These are phyloP conservation scores for Ampelomyces quisqualis DNA, from an alignment of 2,329 filamentous ascomycete species.

Conservation along the genomic window DNA sequence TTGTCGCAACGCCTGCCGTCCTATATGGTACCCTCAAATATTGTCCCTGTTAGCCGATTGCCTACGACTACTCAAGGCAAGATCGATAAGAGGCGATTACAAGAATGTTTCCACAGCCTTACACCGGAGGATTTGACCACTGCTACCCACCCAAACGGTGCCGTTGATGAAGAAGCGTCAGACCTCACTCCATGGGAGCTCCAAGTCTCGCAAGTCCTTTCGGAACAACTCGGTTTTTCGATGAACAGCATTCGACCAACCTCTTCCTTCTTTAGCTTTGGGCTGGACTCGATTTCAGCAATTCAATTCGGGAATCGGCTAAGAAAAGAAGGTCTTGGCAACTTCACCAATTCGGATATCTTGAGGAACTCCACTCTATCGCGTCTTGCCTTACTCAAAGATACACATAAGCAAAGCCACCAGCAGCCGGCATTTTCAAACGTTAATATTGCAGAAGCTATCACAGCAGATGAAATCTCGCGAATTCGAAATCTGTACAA, in stretches of 20 bases:
- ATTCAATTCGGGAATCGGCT: constrained; percentile 67
- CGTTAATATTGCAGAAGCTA: constrained; percentile 9
- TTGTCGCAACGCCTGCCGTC: constrained; percentile 61
- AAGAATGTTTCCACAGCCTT: constrained; percentile 52
- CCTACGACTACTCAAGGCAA: constrained; percentile 77
- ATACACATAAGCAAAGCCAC: neutral
- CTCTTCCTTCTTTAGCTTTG: constrained; percentile 74
- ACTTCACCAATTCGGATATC: constrained; percentile 67
- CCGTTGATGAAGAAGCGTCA: constrained; percentile 36
- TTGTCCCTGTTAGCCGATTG: constrained; percentile 68
- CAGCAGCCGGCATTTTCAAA: neutral
- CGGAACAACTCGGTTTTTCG: constrained; percentile 52
- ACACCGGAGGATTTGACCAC: constrained; percentile 49
- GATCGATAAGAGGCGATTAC: constrained; percentile 62
- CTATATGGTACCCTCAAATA: constrained; percentile 77
- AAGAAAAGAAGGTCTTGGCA: constrained; percentile 47
- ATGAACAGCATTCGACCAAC: constrained; percentile 57
- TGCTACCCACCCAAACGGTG: constrained; percentile 32
- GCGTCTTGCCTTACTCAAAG: constrained; percentile 51
- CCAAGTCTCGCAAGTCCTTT: constrained; percentile 57
- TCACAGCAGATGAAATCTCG: constrained; percentile 15
- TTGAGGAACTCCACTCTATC: constrained; percentile 68
- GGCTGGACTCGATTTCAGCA: constrained; percentile 80
- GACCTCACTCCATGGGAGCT: constrained; percentile 59
- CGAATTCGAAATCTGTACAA: constrained; percentile 17